phyloP scores from a whole-genome alignment of 2,329 filamentous ascomycete genomes.

The Arthroderma uncinatum region DNA sequence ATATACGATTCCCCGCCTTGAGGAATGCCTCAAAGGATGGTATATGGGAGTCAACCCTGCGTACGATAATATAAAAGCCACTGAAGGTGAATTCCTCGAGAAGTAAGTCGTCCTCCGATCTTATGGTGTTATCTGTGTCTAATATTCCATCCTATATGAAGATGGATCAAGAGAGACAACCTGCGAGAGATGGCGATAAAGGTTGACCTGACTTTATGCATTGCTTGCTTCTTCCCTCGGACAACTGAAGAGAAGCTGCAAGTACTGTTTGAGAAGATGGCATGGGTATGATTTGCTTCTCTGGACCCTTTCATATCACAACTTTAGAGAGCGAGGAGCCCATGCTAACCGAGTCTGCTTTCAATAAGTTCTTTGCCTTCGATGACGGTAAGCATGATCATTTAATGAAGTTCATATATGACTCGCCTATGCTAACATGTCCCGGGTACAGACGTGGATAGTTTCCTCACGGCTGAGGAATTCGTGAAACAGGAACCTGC shows the following conservation, averaged over 20 bases:
- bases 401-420: not conserved
- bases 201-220: slow-evolving; percentile 10
- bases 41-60: slow-evolving; percentile 9
- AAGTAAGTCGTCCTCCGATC: not conserved
- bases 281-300: slow-evolving; percentile 8
- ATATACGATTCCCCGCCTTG: slow-evolving; percentile 9
- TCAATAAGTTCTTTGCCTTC: slow-evolving; percentile 10
- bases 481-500: slow-evolving; percentile 8
- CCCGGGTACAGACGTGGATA: slow-evolving; percentile 6
- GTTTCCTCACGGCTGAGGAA: slow-evolving; percentile 9
- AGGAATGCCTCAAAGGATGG: slow-evolving; percentile 7
- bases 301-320: no score
- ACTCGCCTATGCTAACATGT: not conserved
- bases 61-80: slow-evolving; percentile 7
- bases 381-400: slow-evolving; percentile 8
- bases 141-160: not conserved
- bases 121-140: not conserved
- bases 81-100: slow-evolving; percentile 6
- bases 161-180: slow-evolving; percentile 9
- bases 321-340: not conserved
- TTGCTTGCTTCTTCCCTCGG: slow-evolving; percentile 11
- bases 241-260: slow-evolving; percentile 8
- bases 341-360: not conserved
- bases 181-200: slow-evolving; percentile 11
- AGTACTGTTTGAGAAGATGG: slow-evolving; percentile 11